These are phyloP conservation scores for Phytophthora kernoviae DNA, from an alignment of 352 stramenopile genomes.

Conservation along the genomic window DNA sequence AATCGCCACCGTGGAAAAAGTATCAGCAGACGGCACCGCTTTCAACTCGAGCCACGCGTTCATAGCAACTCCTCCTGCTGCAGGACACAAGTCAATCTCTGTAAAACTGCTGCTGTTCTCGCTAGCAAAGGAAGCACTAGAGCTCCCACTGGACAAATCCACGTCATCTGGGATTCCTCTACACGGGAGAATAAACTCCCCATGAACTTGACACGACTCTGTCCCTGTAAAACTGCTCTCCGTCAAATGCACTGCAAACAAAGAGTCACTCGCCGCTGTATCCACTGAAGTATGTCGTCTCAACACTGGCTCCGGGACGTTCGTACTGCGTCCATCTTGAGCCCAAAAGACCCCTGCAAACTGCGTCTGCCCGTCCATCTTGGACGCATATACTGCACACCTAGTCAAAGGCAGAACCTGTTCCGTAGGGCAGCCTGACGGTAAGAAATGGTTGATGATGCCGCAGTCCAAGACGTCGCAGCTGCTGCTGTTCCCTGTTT, in stretches of 20 bases:
- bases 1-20: constrained; percentile 62
- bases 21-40: constrained; percentile 34
- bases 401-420: constrained; percentile 39
- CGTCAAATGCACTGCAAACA: constrained; percentile 73
- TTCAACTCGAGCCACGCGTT: constrained; percentile 65
- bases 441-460: constrained; percentile 55
- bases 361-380: constrained; percentile 31
- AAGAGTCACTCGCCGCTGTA: constrained; percentile 18
- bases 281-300: constrained; percentile 45
- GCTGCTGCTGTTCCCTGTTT: constrained; percentile 11
- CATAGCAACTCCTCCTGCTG: constrained; percentile 39
- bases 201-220: constrained; percentile 53
- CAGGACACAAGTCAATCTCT: constrained; percentile 54
- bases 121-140: constrained; percentile 14
- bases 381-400: constrained; percentile 49
- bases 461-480: constrained; percentile 36
- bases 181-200: constrained; percentile 73
- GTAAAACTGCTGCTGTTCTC: constrained; percentile 20
- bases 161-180: constrained; percentile 43
- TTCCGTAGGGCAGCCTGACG: constrained; percentile 34
- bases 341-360: constrained; percentile 59
- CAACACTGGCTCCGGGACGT: constrained; percentile 54
- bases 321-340: constrained; percentile 58
- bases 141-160: constrained; percentile 18
- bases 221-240: constrained; percentile 43